These are phyloP conservation scores for Eimeria falciformis DNA, from an alignment of 169 alveolate species.

Conservation along the genomic window DNA sequence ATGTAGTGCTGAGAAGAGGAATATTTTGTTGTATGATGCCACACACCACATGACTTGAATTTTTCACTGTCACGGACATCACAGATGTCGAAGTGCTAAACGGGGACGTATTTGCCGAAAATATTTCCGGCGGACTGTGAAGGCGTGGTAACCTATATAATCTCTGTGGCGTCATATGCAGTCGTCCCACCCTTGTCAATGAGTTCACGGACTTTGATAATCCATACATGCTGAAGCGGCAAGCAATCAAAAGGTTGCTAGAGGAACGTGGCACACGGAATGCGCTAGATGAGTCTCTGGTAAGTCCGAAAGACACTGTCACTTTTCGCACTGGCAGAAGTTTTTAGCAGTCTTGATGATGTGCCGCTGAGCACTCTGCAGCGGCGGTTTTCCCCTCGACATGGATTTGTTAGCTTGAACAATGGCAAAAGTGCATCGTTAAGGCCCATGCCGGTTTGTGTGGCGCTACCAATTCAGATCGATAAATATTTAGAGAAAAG, in stretches of 20 bases:
- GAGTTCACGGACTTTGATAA: slow-evolving; percentile 79
- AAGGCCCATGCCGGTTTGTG: too few species aligned
- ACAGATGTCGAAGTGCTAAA: neutral
- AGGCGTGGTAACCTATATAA: neutral
- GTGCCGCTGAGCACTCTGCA: too few species aligned
- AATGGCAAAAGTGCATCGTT: too few species aligned
- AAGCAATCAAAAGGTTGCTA: slow-evolving; percentile 74
- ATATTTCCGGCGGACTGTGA: neutral
- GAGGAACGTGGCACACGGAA: slow-evolving; percentile 77
- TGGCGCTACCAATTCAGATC: slow-evolving; percentile 13
- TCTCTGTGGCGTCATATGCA: slow-evolving; percentile 19
- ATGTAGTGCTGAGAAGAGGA: neutral
- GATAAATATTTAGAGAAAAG: slow-evolving; percentile 39
- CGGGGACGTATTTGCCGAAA: too few species aligned
- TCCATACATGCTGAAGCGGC: slow-evolving; percentile 81
- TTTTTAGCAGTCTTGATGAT: too few species aligned
- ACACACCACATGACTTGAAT: neutral
- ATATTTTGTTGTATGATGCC: neutral
- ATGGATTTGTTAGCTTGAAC: too few species aligned
- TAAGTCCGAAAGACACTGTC: slow-evolving; percentile 36
- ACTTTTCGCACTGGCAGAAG: neutral
- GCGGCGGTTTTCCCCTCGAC: too few species aligned
- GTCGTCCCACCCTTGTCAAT: slow-evolving; percentile 80
- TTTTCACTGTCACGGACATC: neutral
- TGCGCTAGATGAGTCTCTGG: slow-evolving; percentile 78